Base-by-base conservation (phyloP, 345 rosid species). In the Mercurialis annua region DNA sequence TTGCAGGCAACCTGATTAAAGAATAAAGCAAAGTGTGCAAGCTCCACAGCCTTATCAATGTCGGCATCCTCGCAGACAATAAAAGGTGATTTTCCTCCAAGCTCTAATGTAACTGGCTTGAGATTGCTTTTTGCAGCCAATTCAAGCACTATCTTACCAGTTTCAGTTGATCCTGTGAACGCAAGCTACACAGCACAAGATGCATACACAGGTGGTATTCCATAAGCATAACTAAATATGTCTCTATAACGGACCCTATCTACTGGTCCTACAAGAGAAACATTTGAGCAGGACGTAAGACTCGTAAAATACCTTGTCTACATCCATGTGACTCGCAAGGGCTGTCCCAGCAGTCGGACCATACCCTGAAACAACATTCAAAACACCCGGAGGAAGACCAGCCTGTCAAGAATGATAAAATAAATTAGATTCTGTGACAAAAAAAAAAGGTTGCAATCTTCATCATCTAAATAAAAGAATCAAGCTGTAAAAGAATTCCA, bases 311-410 rank as follows among this genome's bases (percentile, higher is more conserved):
- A 70, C 67, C 67, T 92, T 90, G 81, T 92, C 98, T n/a, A 92
- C 98, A 77, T 87, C 86, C 92, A 88, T 86, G 72, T 92, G 97
- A 73, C 92, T 81, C 2, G 93, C 96, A 33, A 92, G 89, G 59
- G 98, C 70, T 40, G 91, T 87, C 75, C 98, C 98, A 1, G 96
- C 97, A 8, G 91, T 88, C 29, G 87, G 85, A 76, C 98, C 97
- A 48, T 49, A 90, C 57, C 97, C 93, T 51, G 95, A 90, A 76
- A 92, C 90, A 30, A 92, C 68, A 63, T 90, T 92, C 76, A 92
- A 54, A 77, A 92, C 98, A 68, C 98, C 97, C 0, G 88, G 90
- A 66, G 98, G 98, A 66, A 90, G 92, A 71, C 97, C 96, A 26
- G 98, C 97, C 96, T 92, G 77, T 66, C 72, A 64, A 29, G 54